These are phyloP conservation scores for Cyphellophora attinorum DNA, from an alignment of 2,329 filamentous ascomycete species.

Conservation along the genomic window DNA sequence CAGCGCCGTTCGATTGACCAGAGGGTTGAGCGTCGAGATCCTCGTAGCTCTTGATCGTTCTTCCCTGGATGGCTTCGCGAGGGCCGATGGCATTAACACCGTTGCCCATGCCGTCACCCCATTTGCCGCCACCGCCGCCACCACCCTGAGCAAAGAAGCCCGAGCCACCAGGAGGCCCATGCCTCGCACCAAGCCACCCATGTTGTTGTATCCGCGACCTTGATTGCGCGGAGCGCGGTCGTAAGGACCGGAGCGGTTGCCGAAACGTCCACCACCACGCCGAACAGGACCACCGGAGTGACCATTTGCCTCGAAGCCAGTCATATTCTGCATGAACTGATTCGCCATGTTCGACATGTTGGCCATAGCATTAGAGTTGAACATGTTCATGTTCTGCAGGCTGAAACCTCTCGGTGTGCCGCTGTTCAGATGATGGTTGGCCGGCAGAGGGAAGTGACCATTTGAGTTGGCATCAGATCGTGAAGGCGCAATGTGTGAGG, in stretches of 20 bases:
- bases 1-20: slow-evolving; percentile 21
- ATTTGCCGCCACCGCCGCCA: slow-evolving; percentile 46
- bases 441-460: slow-evolving; percentile 79
- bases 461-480: slow-evolving; percentile 91
- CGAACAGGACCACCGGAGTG: slow-evolving; percentile 54
- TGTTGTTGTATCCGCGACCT: slow-evolving; percentile 22
- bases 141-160: slow-evolving; percentile 25
- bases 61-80: slow-evolving; percentile 81
- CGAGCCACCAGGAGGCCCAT: slow-evolving; percentile 36
- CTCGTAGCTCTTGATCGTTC: slow-evolving; percentile 93
- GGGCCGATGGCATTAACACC: slow-evolving; percentile 68
- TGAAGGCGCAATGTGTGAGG: slow-evolving; percentile 86
- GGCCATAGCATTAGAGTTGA: slow-evolving; percentile 43
- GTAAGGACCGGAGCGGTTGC: slow-evolving; percentile 62
- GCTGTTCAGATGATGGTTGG: slow-evolving; percentile 58
- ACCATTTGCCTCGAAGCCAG: slow-evolving; percentile 28
- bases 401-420: slow-evolving; percentile 92
- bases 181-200: slow-evolving; percentile 24
- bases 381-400: slow-evolving; percentile 52
- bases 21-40: slow-evolving; percentile 67
- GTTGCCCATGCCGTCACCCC: slow-evolving; percentile 65
- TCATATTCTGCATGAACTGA: slow-evolving; percentile 31
- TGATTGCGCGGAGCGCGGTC: slow-evolving; percentile 37
- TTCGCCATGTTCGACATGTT: slow-evolving; percentile 14
- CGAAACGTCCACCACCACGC: slow-evolving; percentile 53